Evolutionary conservation across 1,139 yeast genomes (phyloP), one percentile per base, ranked within the genome.

Genomic region (Saccharomyces hybrid): DNA sequence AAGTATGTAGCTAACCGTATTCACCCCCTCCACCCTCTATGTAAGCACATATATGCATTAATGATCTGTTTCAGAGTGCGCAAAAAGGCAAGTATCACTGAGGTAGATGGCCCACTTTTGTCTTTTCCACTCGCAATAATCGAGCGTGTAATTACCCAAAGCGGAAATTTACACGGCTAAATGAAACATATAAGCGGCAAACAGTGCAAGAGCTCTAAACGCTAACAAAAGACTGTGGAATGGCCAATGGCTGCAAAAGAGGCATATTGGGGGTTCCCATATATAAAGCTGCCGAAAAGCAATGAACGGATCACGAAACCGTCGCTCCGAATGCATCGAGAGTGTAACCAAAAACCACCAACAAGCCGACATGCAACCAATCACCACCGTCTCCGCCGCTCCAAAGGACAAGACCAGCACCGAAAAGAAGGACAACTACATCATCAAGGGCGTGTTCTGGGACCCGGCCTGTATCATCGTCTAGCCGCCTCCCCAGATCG

Each of bases 361-460:
- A 9, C 16, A 32, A 51, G 34, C 28, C 48, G 57, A 48, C 55
- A 65, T 66, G 69, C 66, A 64, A 60, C 67, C 69, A 58, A 57
- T 63, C 55, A 54, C 62, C 21, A 55, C 57, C 34, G 48, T 32
- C 24, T 62, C 63, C 52, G 69, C 69, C 44, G 58, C 68, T 49
- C 64, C 63, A 60, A 65, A 63, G 53, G 59, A 62, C 54, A 61
- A 57, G 44, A 38, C 44, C 54, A 56, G 63, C 24, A 54, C 67
- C 38, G 70, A 66, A 54, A 65, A 65, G 62, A 66, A 64, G 52
- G 70, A 66, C 57, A 65, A 66, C 60, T 66, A 64, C 58, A 60
- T 62, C 54, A 56, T 62, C 49, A 57, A 57, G 46, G 69, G 69
- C 24, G 54, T 57, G 44, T 63, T 56, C 54, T 64, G 66, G 62